Percentiles rank a stretch among this genome's conserved stretches.
Evolutionary conservation across 2,329 filamentous ascomycete genomes (phyloP).

Genomic region (Nothophoma quercina): DNA sequence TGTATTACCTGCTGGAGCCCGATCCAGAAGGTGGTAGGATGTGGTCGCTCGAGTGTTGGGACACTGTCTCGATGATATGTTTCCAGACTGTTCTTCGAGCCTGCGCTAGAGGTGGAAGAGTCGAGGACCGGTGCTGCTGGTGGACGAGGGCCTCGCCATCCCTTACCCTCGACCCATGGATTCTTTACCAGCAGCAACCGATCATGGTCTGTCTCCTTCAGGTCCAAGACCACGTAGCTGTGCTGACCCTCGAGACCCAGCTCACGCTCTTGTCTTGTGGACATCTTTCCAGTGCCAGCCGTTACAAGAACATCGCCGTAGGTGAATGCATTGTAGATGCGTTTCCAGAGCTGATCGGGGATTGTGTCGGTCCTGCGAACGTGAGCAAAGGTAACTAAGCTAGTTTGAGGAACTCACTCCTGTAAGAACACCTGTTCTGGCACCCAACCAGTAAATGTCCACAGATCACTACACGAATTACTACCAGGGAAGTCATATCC

Average conservation of each 20-base stretch:
- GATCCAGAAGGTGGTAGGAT: slow-evolving; percentile 92
- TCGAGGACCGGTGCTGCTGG: slow-evolving; percentile 26
- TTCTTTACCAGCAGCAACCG: slow-evolving; percentile 88
- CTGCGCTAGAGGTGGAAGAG: slow-evolving; percentile 24
- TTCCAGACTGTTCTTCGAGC: slow-evolving; percentile 27
- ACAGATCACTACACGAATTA: slow-evolving; percentile 94
- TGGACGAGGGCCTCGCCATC: slow-evolving; percentile 68
- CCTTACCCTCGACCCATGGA: slow-evolving; percentile 86
- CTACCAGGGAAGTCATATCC: slow-evolving; percentile 98
- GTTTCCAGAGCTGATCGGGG: slow-evolving; percentile 76
- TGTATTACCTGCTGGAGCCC: slow-evolving; percentile 85
- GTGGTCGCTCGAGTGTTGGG: slow-evolving; percentile 43
- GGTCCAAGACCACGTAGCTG: slow-evolving; percentile 88
- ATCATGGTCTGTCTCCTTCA: slow-evolving; percentile 70
- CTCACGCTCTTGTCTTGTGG: slow-evolving; percentile 76
- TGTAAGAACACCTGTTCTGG: slow-evolving; percentile 94
- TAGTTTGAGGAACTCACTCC: slow-evolving; percentile 55
- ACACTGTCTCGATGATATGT: slow-evolving; percentile 37
- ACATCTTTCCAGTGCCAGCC: slow-evolving; percentile 85
- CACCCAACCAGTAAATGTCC: slow-evolving; percentile 94
- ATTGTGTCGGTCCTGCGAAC: slow-evolving; percentile 74
- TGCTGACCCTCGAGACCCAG: slow-evolving; percentile 88
- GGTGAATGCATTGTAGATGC: slow-evolving; percentile 76
- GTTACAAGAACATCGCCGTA: slow-evolving; percentile 86
- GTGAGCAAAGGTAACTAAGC: slow-evolving; percentile 13